Conservation (phyloP, 1,139 yeast species). For the Pichia norvegensis region DNA sequence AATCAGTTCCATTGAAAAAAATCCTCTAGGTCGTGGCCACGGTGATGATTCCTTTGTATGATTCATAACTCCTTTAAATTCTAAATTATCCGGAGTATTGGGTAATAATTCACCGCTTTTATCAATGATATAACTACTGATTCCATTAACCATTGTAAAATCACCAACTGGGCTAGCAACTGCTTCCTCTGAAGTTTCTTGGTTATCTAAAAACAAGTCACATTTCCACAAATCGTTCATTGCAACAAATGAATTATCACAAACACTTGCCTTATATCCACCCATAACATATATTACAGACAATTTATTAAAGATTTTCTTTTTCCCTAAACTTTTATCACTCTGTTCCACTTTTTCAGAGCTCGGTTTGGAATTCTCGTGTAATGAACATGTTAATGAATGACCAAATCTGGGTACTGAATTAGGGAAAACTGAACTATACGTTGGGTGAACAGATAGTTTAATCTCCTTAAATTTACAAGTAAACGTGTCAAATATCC, state of each 20-base stretch:
- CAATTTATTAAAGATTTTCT: conserved; percentile 15
- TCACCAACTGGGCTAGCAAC: conserved; percentile 26
- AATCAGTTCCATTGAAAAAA: conserved; percentile 16
- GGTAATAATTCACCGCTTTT: conserved; percentile 9
- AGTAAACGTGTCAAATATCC: conserved; percentile 35
- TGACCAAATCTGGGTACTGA: conserved; percentile 44
- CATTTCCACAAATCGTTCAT: conserved; percentile 42
- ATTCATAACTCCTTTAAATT: conserved; percentile 22
- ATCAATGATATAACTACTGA: conserved; percentile 16
- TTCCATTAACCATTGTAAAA: conserved; percentile 19
- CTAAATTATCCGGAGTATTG: conserved; percentile 2
- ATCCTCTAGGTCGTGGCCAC: conserved; percentile 30
- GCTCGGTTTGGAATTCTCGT: conserved; percentile 14
- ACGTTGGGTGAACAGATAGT: conserved; percentile 35
- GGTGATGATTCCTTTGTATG: conserved; percentile 15
- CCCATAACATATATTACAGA: conserved; percentile 35
- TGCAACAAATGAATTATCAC: conserved; percentile 29
- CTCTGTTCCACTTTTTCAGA: not conserved
- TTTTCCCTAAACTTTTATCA: not conserved
- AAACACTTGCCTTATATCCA: conserved; percentile 30
- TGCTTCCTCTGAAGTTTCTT: conserved; percentile 24
- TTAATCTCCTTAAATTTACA: conserved; percentile 32
- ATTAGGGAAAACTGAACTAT: conserved; percentile 30
- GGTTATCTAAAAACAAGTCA: conserved; percentile 32
- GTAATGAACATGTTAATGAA: conserved; percentile 29